A percentile compares a stretch with the other conserved stretches of the same genome.
Evolutionary conservation across 1,284 basidiomycete genomes (phyloP).

Genomic region (Phellopilus nigrolimitatus): DNA sequence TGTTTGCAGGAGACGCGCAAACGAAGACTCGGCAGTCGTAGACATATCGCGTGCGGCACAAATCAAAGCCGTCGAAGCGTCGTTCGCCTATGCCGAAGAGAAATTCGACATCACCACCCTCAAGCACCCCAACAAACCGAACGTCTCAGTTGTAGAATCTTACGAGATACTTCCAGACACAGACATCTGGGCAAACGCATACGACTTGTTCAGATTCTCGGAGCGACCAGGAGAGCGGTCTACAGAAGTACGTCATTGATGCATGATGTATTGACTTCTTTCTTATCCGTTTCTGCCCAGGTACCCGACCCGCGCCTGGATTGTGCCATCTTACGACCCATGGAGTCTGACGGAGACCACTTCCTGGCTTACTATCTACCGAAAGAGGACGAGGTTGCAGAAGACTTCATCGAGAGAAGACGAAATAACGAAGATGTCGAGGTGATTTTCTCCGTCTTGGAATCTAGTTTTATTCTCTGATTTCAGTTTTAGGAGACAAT

Average conservation of each 20-base stretch:
- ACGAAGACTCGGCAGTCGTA: conserved; percentile 40
- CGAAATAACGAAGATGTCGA: conserved; percentile 41
- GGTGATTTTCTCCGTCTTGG: conserved; percentile 29
- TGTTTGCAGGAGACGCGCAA: conserved; percentile 42
- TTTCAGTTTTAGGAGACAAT: conserved; percentile 45
- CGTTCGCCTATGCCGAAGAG: conserved; percentile 66
- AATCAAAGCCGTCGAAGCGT: conserved; percentile 76
- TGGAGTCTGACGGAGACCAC: conserved; percentile 81
- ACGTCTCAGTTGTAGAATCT: conserved; percentile 74
- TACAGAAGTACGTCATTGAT: conserved; percentile 45
- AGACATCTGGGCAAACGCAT: conserved; percentile 86
- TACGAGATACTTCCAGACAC: conserved; percentile 86
- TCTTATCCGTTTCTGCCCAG: conserved; percentile 32
- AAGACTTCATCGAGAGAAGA: conserved; percentile 49
- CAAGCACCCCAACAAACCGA: conserved; percentile 76
- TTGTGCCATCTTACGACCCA: conserved; percentile 81
- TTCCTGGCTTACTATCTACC: conserved; percentile 89
- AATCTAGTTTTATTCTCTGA: neutral
- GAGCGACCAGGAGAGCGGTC: conserved; percentile 80
- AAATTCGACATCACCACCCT: conserved; percentile 54
- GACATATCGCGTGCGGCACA: conserved; percentile 80
- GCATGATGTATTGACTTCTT: conserved; percentile 10
- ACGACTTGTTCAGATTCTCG: conserved; percentile 84
- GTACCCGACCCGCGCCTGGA: conserved; percentile 73
- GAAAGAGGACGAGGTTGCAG: conserved; percentile 66